Percentiles rank a stretch among this genome's conserved stretches.
Evolutionary conservation across 2,329 filamentous ascomycete species (phyloP).

Genomic region (Ramularia endophylla): DNA sequence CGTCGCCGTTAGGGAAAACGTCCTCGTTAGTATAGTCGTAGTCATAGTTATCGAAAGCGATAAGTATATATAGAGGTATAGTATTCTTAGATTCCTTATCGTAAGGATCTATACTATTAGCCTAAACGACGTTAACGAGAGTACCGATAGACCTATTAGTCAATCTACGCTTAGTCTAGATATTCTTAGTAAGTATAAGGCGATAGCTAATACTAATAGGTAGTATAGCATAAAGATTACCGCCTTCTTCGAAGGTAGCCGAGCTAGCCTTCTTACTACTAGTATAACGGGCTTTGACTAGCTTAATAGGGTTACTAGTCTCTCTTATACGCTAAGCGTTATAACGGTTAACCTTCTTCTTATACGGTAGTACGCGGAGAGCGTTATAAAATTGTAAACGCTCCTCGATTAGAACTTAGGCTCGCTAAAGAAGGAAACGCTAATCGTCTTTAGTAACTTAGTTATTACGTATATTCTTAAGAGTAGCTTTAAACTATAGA

Average conservation of each 20-base stretch:
- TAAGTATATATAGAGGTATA: not conserved
- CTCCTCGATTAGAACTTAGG: too few species aligned
- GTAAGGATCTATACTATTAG: not conserved
- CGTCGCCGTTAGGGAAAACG: too few species aligned
- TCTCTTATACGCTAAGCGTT: not conserved
- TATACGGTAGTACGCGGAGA: too few species aligned
- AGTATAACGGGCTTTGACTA: not conserved
- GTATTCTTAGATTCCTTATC: not conserved
- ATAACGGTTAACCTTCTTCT: not conserved
- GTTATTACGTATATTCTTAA: not conserved
- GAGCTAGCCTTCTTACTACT: not conserved
- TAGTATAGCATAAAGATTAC: not conserved
- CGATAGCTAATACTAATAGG: not conserved
- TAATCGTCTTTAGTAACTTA: too few species aligned
- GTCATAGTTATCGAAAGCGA: too few species aligned
- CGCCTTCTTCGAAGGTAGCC: not conserved
- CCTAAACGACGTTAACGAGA: not conserved
- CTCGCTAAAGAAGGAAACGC: too few species aligned
- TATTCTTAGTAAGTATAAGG: not conserved
- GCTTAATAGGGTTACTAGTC: not conserved
- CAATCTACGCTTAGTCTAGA: conserved; percentile 1
- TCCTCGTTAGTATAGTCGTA: not conserved
- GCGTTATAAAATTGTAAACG: too few species aligned
- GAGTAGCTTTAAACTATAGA: not conserved
- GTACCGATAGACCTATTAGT: not conserved